These are phyloP conservation scores for Cercospora berteroae DNA, from an alignment of 2,329 filamentous ascomycete genomes.

Conservation along the genomic window DNA sequence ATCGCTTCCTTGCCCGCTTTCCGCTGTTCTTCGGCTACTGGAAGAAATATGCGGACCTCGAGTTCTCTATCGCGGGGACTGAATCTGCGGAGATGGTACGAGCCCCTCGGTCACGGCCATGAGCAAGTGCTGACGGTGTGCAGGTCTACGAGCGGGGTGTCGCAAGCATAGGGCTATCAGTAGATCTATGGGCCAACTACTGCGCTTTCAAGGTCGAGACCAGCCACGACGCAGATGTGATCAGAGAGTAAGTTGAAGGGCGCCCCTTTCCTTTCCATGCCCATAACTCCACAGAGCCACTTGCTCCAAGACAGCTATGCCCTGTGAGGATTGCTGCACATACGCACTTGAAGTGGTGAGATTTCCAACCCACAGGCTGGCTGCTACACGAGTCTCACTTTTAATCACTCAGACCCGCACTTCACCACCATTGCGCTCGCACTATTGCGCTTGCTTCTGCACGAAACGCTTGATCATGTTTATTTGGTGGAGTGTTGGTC, in stretches of 20 bases:
- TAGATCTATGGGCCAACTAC: slow-evolving; percentile 96
- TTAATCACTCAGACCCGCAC: slow-evolving; percentile 29
- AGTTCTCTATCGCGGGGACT: slow-evolving; percentile 94
- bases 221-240: slow-evolving; percentile 87
- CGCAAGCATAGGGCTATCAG: slow-evolving; percentile 86
- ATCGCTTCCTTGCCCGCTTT: slow-evolving; percentile 90
- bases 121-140: slow-evolving; percentile 33
- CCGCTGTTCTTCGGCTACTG: slow-evolving; percentile 96
- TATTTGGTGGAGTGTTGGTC: slow-evolving; percentile 12
- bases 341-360: slow-evolving; percentile 31
- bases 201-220: slow-evolving; percentile 98
- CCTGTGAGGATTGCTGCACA: slow-evolving; percentile 19
- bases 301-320: slow-evolving; percentile 17
- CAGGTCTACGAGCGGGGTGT: slow-evolving; percentile 94
- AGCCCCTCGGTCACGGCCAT: slow-evolving; percentile 7
- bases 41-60: slow-evolving; percentile 98
- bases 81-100: slow-evolving; percentile 95
- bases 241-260: slow-evolving; percentile 94
- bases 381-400: slow-evolving; percentile 35
- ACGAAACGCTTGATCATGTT: slow-evolving; percentile 19
- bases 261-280: slow-evolving; percentile 58
- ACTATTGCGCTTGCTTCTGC: slow-evolving; percentile 15
- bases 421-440: slow-evolving; percentile 20
- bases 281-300: slow-evolving; percentile 23
- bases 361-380: slow-evolving; percentile 28